These are phyloP conservation scores for Colletotrichum zoysiae DNA, from an alignment of 2,329 filamentous ascomycete genomes.

Conservation along the genomic window DNA sequence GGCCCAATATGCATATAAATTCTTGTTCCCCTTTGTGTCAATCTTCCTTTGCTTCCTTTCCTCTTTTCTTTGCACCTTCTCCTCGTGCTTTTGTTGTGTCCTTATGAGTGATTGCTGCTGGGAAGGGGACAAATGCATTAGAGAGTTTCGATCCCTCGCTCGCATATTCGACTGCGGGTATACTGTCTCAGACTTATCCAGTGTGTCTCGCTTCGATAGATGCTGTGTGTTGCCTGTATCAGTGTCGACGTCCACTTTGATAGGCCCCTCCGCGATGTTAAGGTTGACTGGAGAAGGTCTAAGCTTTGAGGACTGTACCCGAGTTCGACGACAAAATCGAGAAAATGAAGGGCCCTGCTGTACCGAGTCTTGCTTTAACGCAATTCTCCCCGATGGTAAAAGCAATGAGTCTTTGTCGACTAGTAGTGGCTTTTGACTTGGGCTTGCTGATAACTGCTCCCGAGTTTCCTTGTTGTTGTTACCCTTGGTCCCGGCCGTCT, in stretches of 20 bases:
- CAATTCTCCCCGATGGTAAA: constrained; percentile 53
- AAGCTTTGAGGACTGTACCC: neutral
- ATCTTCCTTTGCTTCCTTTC: constrained; percentile 41
- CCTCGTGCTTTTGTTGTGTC: constrained; percentile 47
- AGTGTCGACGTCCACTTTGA: neutral
- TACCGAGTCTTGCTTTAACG: constrained; percentile 46
- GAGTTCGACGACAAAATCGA: neutral
- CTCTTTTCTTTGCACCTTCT: constrained; percentile 44
- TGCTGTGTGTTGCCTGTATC: neutral
- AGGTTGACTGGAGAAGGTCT: neutral
- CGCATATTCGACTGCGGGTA: constrained; percentile 46
- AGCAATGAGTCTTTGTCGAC: constrained; percentile 49
- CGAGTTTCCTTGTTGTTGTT: neutral
- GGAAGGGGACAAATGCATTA: constrained; percentile 47
- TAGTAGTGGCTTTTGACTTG: constrained; percentile 8
- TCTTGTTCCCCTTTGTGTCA: constrained; percentile 45
- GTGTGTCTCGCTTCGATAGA: constrained; percentile 34
- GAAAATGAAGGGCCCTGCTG: neutral
- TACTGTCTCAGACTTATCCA: constrained; percentile 32
- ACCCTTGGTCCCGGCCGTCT: constrained; percentile 43
- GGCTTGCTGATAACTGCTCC: neutral
- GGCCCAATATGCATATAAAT: constrained; percentile 45
- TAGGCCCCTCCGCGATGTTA: neutral
- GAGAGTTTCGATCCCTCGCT: constrained; percentile 44
- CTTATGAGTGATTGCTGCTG: constrained; percentile 48